Conservation (phyloP, 768 basidiomycete species). For the Termitomyces titanicus region DNA sequence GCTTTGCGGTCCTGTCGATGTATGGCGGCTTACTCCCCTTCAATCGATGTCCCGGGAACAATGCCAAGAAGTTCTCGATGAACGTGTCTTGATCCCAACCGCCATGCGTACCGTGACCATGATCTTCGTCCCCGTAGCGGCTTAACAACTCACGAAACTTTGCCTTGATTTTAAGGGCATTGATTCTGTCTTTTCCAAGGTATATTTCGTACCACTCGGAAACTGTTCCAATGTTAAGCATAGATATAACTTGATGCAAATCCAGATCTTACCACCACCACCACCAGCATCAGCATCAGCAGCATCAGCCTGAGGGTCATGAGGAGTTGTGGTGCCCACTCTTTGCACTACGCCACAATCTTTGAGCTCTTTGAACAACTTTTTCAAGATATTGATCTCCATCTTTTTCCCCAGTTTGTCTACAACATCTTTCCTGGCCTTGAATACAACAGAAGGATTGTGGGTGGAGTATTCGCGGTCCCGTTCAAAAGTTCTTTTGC, state of each 20-base stretch:
- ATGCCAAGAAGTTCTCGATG: background rate
- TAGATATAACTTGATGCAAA: no score
- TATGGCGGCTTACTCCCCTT: no score
- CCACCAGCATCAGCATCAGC: no score
- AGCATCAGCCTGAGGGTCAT: no score
- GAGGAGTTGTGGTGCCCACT: background rate
- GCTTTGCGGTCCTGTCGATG: background rate
- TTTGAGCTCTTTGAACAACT: background rate
- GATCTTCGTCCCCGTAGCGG: background rate
- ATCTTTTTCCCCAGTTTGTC: no score
- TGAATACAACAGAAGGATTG: background rate
- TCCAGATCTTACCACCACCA: no score
- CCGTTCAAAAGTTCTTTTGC: background rate
- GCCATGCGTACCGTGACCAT: background rate
- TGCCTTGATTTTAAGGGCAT: background rate
- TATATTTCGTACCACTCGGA: constrained; percentile 1
- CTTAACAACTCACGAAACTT: background rate
- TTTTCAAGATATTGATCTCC: no score
- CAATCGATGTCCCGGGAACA: background rate
- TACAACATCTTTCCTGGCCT: background rate
- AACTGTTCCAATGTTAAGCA: background rate
- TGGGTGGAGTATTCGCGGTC: background rate
- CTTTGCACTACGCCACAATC: background rate
- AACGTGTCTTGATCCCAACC: background rate
- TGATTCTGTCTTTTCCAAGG: background rate